Base-by-base conservation (phyloP, 306 rosid genomes). In the Abrus pulchellus region DNA sequence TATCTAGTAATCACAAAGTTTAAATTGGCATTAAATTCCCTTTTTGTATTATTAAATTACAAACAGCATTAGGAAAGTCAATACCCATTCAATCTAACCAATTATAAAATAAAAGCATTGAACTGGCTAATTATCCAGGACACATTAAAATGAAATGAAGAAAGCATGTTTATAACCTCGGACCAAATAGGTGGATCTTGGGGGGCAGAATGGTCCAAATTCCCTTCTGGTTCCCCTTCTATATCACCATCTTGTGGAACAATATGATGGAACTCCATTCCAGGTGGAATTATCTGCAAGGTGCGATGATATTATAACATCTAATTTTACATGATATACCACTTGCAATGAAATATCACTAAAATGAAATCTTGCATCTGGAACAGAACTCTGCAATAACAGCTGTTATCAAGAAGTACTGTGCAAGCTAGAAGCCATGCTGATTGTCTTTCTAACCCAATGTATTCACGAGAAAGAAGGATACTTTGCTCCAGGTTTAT, bases 231-330 rank as follows among this genome's bases (percentile, higher is more conserved):
- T 76, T 95, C 99, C 68, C 89, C 91, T 52, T 94, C 98, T 82
- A 92, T 85, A 83, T 94, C 98, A 72, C 98, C 97, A 65, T 92
- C 98, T 6, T 4, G 95, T 6, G 98, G 99, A 85, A 79, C 84
- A 85, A 95, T 95, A 85, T 95, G 96, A 85, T 93, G 95, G 83
- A 95, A 95, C 91, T 95, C 99, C 99, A 95, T 95, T 63, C 99
- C 99, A 40, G 99, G 99, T 61, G 99, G 93, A 87, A 95, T 95
- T 80, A 84, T 56, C 99, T 95, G 91, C 90, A 86, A 53, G 76
- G 41, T 45, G 64, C 38, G 53, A 68, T 66, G 68, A 44, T 78
- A 33, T 69, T 52, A 44, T 76, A 69, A 78, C 59, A 76, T 85
- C 12, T 66, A 68, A 82, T 70, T 75, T 63, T 28, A 76, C 77